Percentiles rank a stretch among this genome's conserved stretches.
Evolutionary conservation across 495 filamentous ascomycete genomes (phyloP).

Genomic region (Astrocystis sublimbata): DNA sequence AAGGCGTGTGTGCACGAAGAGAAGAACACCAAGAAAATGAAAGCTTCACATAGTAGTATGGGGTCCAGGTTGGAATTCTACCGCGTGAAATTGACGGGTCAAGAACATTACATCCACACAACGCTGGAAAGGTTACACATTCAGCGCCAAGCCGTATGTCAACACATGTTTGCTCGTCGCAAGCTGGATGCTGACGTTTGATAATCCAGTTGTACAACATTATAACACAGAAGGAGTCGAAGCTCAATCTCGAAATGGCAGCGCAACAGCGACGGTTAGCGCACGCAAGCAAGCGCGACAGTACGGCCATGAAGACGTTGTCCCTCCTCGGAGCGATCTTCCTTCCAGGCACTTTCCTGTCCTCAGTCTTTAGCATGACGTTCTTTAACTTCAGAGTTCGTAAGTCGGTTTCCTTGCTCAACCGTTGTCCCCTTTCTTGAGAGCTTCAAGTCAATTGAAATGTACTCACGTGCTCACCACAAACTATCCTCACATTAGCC

Average conservation of each 20-base stretch:
- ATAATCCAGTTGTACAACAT: conserved; percentile 53
- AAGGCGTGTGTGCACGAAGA: conserved; percentile 24
- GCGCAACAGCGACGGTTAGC: conserved; percentile 57
- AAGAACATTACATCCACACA: conserved; percentile 57
- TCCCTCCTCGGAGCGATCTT: conserved; percentile 58
- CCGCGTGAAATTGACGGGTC: conserved; percentile 53
- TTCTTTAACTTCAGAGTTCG: conserved; percentile 55
- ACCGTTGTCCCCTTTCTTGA: not conserved
- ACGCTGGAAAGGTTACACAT: conserved; percentile 55
- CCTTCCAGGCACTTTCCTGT: conserved; percentile 55
- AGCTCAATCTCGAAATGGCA: conserved; percentile 58
- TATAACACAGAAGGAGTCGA: conserved; percentile 59
- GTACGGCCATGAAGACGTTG: conserved; percentile 57
- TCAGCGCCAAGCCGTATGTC: conserved; percentile 54
- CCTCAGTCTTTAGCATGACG: conserved; percentile 57
- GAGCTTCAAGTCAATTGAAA: not conserved
- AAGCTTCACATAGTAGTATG: conserved; percentile 47
- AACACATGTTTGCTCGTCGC: not conserved
- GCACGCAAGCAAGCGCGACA: conserved; percentile 57
- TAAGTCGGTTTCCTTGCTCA: conserved; percentile 19
- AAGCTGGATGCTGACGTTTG: conserved; percentile 11
- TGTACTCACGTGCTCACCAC: conserved; percentile 11
- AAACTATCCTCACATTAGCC: not conserved
- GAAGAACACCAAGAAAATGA: conserved; percentile 28
- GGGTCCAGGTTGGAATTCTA: conserved; percentile 54